These are phyloP conservation scores for Epichloe scottii DNA, from an alignment of 2,329 filamentous ascomycete genomes.

Conservation along the genomic window DNA sequence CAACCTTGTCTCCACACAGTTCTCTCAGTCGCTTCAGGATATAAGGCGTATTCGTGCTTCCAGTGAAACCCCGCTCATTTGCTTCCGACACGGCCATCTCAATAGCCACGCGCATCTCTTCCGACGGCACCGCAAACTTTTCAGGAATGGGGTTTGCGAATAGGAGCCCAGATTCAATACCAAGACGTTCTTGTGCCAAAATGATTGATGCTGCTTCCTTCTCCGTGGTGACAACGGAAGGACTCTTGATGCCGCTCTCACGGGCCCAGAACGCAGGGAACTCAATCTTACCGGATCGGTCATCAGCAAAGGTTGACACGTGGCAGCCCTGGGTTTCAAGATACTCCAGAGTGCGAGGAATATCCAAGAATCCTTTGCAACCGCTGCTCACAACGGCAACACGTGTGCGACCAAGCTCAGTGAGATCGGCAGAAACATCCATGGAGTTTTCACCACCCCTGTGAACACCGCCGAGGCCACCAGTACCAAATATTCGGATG, in stretches of 20 bases:
- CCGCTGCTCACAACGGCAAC: conserved; percentile 83
- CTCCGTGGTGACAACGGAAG: conserved; percentile 60
- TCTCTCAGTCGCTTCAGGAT: conserved; percentile 69
- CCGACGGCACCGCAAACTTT: conserved; percentile 54
- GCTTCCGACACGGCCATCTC: conserved; percentile 54
- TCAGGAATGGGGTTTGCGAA: conserved; percentile 83
- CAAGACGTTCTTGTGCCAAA: conserved; percentile 59
- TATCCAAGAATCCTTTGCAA: conserved; percentile 93
- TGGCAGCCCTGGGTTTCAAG: conserved; percentile 62
- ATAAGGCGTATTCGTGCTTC: conserved; percentile 74
- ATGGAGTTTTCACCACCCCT: conserved; percentile 74
- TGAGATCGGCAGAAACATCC: conserved; percentile 92
- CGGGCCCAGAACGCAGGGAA: conserved; percentile 90
- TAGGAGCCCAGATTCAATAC: conserved; percentile 64
- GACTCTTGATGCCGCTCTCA: conserved; percentile 73
- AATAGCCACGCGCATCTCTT: conserved; percentile 59
- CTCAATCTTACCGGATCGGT: conserved; percentile 57
- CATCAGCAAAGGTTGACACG: conserved; percentile 84
- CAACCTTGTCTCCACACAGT: conserved; percentile 58
- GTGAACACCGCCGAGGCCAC: conserved; percentile 88
- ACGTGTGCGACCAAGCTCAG: conserved; percentile 78
- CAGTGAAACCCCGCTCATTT: conserved; percentile 50
- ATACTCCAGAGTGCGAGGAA: conserved; percentile 73
- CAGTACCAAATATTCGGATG: conserved; percentile 88
- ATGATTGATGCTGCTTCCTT: conserved; percentile 83